Evolutionary conservation across 2,329 filamentous ascomycete species (phyloP).

Genomic region (Neobulgaria alba): DNA sequence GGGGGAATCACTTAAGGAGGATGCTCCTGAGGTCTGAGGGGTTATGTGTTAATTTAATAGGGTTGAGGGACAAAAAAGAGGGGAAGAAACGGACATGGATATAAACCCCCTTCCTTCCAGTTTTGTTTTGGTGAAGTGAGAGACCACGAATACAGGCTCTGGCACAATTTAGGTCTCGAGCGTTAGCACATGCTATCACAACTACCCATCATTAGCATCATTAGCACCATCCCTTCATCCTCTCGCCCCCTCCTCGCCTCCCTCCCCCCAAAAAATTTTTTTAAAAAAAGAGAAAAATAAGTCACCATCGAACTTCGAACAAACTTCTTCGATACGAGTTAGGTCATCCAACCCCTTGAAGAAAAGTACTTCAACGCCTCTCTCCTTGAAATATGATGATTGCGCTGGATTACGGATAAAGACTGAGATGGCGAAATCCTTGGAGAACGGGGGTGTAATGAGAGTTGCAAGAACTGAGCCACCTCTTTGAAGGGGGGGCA

Average conservation of each 20-base stretch:
- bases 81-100: constrained; percentile 30
- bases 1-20: constrained; percentile 36
- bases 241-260: neutral
- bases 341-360: constrained; percentile 21
- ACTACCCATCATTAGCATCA: constrained; percentile 19
- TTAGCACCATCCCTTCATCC: neutral
- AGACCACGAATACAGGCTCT: constrained; percentile 37
- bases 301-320: constrained; percentile 15
- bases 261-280: neutral
- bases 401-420: constrained; percentile 21
- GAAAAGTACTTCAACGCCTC: constrained; percentile 14
- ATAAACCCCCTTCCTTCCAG: constrained; percentile 30
- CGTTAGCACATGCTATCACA: constrained; percentile 36
- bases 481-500: constrained; percentile 13
- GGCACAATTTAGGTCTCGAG: constrained; percentile 32
- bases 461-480: constrained; percentile 14
- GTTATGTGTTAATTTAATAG: neutral
- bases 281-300: neutral
- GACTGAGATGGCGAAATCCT: constrained; percentile 12
- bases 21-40: constrained; percentile 34
- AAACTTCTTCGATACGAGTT: constrained; percentile 14
- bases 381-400: constrained; percentile 16
- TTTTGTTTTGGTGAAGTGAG: constrained; percentile 29
- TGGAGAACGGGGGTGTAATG: constrained; percentile 3
- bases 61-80: neutral